Base-by-base conservation (phyloP, 768 basidiomycete genomes). In the Kondoa subrosea region DNA sequence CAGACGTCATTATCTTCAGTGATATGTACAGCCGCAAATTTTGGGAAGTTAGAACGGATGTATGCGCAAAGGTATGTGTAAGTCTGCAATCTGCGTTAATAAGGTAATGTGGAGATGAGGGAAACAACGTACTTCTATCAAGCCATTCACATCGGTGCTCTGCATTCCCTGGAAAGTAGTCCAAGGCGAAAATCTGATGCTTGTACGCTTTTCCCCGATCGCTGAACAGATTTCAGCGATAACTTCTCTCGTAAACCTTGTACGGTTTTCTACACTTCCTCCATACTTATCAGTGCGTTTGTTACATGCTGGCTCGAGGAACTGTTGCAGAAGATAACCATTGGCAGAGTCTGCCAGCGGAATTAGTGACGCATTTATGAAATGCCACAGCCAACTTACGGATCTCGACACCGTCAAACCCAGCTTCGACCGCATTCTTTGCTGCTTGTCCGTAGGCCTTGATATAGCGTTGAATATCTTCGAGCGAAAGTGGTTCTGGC, bases 341-440 rank as follows among this genome's bases (percentile, higher is more conserved):
- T 71, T 68, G 4, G 66, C 67, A 26, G 56, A 50, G 66, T 15
- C 27, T 29, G 29, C 12, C 29, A 26, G 8, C n/a, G 27, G 26
- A n/a, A 1, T 34, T 12, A 25, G 64, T 15, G 16, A 56, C 3
- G 15, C 31, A 8, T 26, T 29, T n/a, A n/a, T n/a, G 17, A 4
- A 31, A 61, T 12, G 25, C 17, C 26, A 8, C 66, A 72, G 56
- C 67, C 67, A 70, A 90, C 81, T 72, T 73, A n/a, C 72, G 78
- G 31, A 78, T 70, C 76, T 84, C 84, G 3, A 83, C 78, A 29
- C 87, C 87, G 67, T 88, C 86, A 70, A 87, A 87, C 0, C 84
- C 86, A 30, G 86, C 85, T 59, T 79, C 72, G 4, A 85, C 78
- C 14, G 83, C 83, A 66, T 83, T 83, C 30, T 77, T 77, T 2